Percentiles rank a stretch among this genome's conserved stretches.
phyloP scores from a whole-genome alignment of 441 rosid genomes.

The Capsella rubella region DNA sequence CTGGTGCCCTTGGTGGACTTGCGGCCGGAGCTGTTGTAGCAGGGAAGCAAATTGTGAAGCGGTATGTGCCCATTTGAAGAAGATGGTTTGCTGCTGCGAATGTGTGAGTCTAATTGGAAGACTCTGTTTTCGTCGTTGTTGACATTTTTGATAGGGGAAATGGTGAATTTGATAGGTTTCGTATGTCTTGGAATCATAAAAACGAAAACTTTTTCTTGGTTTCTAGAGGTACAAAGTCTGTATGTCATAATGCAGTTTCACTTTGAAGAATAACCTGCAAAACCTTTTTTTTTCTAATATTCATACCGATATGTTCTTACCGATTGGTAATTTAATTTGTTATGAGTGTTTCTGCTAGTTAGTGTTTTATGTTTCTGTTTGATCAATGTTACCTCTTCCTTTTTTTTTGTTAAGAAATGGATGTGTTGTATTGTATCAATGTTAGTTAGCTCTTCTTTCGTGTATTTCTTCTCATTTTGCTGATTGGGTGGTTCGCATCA shows the following conservation, averaged over 20 bases:
- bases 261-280: slow-evolving; percentile 41
- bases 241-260: slow-evolving; percentile 32
- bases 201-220: slow-evolving; percentile 26
- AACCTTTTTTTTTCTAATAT: not conserved
- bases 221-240: slow-evolving; percentile 23
- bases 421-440: slow-evolving; percentile 30
- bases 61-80: slow-evolving; percentile 75
- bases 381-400: slow-evolving; percentile 11
- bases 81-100: not conserved
- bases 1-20: slow-evolving; percentile 88
- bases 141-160: slow-evolving; percentile 51
- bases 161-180: slow-evolving; percentile 34
- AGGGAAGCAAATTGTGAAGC: slow-evolving; percentile 78
- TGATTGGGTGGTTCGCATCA: not conserved
- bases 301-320: slow-evolving; percentile 11
- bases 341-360: slow-evolving; percentile 24
- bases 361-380: not conserved
- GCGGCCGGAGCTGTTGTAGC: slow-evolving; percentile 86
- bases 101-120: slow-evolving; percentile 36
- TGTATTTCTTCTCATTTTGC: slow-evolving; percentile 1
- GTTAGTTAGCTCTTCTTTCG: slow-evolving; percentile 6
- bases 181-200: slow-evolving; percentile 41
- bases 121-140: slow-evolving; percentile 13
- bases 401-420: not conserved
- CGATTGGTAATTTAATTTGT: slow-evolving; percentile 6